phyloP scores from a whole-genome alignment of 345 rosid genomes.

The Cardamine chenopodiifolia region DNA sequence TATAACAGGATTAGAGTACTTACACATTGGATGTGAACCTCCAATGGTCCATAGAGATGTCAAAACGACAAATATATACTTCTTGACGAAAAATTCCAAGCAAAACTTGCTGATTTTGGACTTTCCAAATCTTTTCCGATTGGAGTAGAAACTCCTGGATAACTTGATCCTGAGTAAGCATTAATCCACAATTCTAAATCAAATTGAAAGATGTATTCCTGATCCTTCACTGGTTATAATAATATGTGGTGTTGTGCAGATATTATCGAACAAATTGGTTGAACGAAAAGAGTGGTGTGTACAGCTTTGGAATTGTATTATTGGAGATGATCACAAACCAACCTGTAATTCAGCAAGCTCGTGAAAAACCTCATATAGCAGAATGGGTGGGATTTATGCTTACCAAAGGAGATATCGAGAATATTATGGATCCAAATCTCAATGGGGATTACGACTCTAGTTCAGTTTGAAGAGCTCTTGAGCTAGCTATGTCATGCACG shows the following conservation, averaged over 20 bases:
- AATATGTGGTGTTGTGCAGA: too few relatives aligned
- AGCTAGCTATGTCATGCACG: too few relatives aligned
- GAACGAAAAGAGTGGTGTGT: slow-evolving; percentile 48
- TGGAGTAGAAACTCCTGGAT: slow-evolving; percentile 43
- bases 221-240: too few relatives aligned
- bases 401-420: slow-evolving; percentile 6
- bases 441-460: slow-evolving; percentile 15
- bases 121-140: slow-evolving; percentile 39
- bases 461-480: slow-evolving; percentile 29
- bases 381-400: slow-evolving; percentile 25
- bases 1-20: slow-evolving; percentile 44
- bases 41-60: too few relatives aligned
- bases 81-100: slow-evolving; percentile 41
- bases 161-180: slow-evolving; percentile 57
- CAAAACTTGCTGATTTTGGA: slow-evolving; percentile 52
- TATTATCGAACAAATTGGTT: slow-evolving; percentile 37
- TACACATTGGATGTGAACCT: slow-evolving; percentile 49
- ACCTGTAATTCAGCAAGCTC: slow-evolving; percentile 20
- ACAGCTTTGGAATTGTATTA: slow-evolving; percentile 43
- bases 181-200: too few relatives aligned
- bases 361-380: slow-evolving; percentile 23
- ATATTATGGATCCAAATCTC: slow-evolving; percentile 7
- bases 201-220: too few relatives aligned
- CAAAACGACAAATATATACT: slow-evolving; percentile 51
- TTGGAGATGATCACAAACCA: slow-evolving; percentile 46